These are phyloP conservation scores for Colletotrichum coccodes DNA, from an alignment of 2,329 filamentous ascomycete genomes.

Conservation along the genomic window DNA sequence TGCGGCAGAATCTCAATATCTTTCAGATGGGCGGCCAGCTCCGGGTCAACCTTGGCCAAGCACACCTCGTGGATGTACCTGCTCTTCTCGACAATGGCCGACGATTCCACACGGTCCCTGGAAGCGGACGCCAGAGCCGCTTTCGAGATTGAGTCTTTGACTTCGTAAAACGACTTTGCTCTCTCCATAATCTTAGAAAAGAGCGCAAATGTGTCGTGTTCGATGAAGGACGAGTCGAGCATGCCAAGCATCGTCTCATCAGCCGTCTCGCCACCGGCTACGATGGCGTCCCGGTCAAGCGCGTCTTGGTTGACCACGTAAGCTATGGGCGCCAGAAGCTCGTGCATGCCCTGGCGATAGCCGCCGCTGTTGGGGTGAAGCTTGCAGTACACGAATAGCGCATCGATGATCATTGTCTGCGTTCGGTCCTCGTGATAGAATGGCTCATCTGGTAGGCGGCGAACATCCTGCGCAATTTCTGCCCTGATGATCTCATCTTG, in stretches of 20 bases:
- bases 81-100: slow-evolving; percentile 86
- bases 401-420: slow-evolving; percentile 85
- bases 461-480: slow-evolving; percentile 95
- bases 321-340: slow-evolving; percentile 88
- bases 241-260: slow-evolving; percentile 70
- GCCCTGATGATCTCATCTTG: slow-evolving; percentile 84
- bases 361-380: slow-evolving; percentile 85
- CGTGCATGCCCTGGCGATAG: slow-evolving; percentile 99
- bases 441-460: slow-evolving; percentile 89
- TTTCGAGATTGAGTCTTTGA: slow-evolving; percentile 55
- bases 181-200: slow-evolving; percentile 90
- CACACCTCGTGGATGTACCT: slow-evolving; percentile 87
- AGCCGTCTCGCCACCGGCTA: slow-evolving; percentile 44
- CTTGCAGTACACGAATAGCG: slow-evolving; percentile 95
- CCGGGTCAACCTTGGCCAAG: slow-evolving; percentile 82
- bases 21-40: slow-evolving; percentile 82
- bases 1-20: slow-evolving; percentile 93
- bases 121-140: slow-evolving; percentile 33
- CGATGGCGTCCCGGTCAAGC: slow-evolving; percentile 60
- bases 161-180: slow-evolving; percentile 88
- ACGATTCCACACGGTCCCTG: slow-evolving; percentile 48
- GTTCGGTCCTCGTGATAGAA: slow-evolving; percentile 86
- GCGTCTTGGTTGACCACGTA: slow-evolving; percentile 88
- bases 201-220: slow-evolving; percentile 90
- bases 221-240: slow-evolving; percentile 79